phyloP scores from a whole-genome alignment of 1,284 basidiomycete species.

The Tausonia pullulans region DNA sequence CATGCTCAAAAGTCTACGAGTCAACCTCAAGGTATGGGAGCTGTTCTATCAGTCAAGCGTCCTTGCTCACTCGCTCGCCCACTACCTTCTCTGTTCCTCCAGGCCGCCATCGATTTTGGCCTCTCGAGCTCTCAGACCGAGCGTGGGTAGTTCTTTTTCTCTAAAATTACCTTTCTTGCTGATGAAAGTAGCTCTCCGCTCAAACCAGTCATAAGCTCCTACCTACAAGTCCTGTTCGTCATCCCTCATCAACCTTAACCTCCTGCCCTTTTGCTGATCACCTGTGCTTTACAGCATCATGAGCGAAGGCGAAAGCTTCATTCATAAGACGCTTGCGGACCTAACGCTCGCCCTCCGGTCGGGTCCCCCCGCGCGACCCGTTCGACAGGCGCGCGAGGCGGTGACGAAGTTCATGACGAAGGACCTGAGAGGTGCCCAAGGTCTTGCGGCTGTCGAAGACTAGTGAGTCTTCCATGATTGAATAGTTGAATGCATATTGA shows the following conservation, averaged over 20 bases:
- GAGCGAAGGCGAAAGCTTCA: conserved; percentile 76
- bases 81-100: conserved; percentile 48
- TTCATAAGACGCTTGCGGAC: conserved; percentile 45
- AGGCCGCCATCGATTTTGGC: conserved; percentile 69
- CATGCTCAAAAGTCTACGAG: conserved; percentile 17
- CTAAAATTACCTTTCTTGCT: neutral
- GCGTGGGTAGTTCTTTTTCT: conserved; percentile 41
- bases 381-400: conserved; percentile 49
- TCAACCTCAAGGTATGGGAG: conserved; percentile 9
- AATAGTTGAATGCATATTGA: too few species aligned
- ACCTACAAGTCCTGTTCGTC: conserved; percentile 3
- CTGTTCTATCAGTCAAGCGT: conserved; percentile 30
- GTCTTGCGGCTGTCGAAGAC: conserved; percentile 65
- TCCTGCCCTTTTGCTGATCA: conserved; percentile 33
- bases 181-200: neutral
- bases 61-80: neutral
- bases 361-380: conserved; percentile 44
- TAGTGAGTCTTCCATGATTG: conserved; percentile 46
- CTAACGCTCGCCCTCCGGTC: conserved; percentile 50
- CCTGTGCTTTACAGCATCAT: conserved; percentile 50
- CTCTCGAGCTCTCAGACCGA: conserved; percentile 62
- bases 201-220: conserved; percentile 3
- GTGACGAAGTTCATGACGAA: conserved; percentile 64
- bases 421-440: conserved; percentile 58
- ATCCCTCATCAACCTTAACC: too few species aligned